phyloP scores from a whole-genome alignment of 1,139 yeast genomes.

The Candida sanyaensis region DNA sequence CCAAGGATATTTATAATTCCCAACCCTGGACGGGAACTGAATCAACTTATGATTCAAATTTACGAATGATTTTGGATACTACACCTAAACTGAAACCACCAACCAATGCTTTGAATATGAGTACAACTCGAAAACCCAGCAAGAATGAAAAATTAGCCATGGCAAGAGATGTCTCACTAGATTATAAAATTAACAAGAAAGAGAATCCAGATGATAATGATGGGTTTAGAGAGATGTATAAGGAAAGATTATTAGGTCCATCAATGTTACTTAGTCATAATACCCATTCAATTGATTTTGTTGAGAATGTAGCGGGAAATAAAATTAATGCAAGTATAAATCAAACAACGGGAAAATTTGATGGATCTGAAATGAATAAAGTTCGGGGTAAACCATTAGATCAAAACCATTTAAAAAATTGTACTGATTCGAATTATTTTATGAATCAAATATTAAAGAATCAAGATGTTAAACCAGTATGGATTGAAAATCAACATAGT shows the following conservation, averaged over 20 bases:
- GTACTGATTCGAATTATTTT: slow-evolving; percentile 43
- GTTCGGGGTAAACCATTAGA: slow-evolving; percentile 67
- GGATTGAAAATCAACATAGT: slow-evolving; percentile 80
- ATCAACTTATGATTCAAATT: slow-evolving; percentile 45
- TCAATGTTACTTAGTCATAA: slow-evolving; percentile 43
- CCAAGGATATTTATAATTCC: slow-evolving; percentile 45
- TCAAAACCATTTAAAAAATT: slow-evolving; percentile 60
- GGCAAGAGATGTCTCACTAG: slow-evolving; percentile 69
- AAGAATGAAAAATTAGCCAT: slow-evolving; percentile 43
- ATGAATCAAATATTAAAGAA: slow-evolving; percentile 60
- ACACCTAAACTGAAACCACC: slow-evolving; percentile 48
- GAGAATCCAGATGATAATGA: slow-evolving; percentile 38
- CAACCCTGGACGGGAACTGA: slow-evolving; percentile 76
- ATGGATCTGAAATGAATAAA: slow-evolving; percentile 42
- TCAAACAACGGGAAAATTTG: slow-evolving; percentile 61
- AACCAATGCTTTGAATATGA: slow-evolving; percentile 10
- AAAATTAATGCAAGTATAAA: slow-evolving; percentile 73
- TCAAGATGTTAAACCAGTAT: slow-evolving; percentile 83
- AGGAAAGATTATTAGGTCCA: slow-evolving; percentile 65
- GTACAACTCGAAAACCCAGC: slow-evolving; percentile 12
- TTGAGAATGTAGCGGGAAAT: slow-evolving; percentile 70
- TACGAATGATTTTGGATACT: slow-evolving; percentile 65
- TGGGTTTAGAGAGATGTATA: slow-evolving; percentile 61
- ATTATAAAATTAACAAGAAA: slow-evolving; percentile 53
- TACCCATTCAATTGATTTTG: slow-evolving; percentile 42